phyloP scores from a whole-genome alignment of 306 rosid genomes.

The Geum urbanum region DNA sequence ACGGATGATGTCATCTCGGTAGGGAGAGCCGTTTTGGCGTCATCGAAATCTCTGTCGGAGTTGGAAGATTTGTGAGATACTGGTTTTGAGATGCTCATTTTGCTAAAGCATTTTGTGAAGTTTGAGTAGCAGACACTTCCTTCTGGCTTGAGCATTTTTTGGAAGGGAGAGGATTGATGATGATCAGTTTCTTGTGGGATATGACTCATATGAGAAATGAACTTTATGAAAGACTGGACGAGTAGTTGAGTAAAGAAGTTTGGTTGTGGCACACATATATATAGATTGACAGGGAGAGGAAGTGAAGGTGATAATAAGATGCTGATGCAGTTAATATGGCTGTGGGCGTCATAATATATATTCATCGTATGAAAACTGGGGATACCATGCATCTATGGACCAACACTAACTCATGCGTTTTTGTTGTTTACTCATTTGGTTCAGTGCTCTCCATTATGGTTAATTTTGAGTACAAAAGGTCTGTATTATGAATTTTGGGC shows the following conservation, averaged over 20 bases:
- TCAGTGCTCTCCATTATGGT: neutral
- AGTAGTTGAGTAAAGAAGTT: neutral
- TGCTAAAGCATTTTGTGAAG: constrained; percentile 9
- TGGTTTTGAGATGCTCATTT: neutral
- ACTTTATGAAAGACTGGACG: neutral
- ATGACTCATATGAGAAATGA: neutral
- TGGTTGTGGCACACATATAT: neutral
- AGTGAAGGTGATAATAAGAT: neutral
- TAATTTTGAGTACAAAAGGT: no score
- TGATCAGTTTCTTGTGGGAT: neutral
- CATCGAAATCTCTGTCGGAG: neutral
- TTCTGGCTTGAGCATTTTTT: neutral
- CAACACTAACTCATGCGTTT: neutral
- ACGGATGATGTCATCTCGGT: neutral
- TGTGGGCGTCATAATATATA: neutral
- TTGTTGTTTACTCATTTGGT: neutral
- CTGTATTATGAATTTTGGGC: neutral
- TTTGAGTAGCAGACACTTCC: neutral
- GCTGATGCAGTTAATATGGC: neutral
- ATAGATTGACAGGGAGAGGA: neutral
- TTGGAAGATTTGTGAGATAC: neutral
- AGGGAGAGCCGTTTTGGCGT: neutral
- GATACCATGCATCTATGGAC: no score
- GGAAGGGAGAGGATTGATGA: neutral
- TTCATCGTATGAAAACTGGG: no score